A percentile compares a stretch with the other conserved stretches of the same genome.
Conservation (phyloP, 495 filamentous ascomycete genomes). For the Hypomontagnella submonticulosa region DNA sequence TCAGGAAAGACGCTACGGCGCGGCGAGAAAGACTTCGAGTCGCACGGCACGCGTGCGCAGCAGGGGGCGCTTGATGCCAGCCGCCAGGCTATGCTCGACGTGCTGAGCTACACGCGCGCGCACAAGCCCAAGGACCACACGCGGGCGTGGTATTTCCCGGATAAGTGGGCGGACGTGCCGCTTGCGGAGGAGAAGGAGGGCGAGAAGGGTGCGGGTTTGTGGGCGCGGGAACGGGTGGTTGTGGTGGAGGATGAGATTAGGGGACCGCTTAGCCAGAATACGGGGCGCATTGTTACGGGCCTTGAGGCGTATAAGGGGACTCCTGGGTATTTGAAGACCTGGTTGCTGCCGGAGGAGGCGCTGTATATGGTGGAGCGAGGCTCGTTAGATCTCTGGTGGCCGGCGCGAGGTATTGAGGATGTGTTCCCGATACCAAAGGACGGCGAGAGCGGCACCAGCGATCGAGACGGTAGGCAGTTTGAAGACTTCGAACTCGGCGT, state of each 20-base stretch:
- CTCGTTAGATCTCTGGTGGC: conserved; percentile 86
- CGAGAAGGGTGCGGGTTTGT: conserved; percentile 51
- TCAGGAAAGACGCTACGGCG: conserved; percentile 58
- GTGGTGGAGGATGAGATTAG: conserved; percentile 59
- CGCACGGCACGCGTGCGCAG: conserved; percentile 86
- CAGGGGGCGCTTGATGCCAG: conserved; percentile 78
- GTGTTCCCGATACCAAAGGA: conserved; percentile 48
- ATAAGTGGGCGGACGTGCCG: conserved; percentile 51
- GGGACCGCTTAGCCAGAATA: conserved; percentile 51
- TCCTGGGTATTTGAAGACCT: conserved; percentile 67
- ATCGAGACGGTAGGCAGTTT: conserved; percentile 33
- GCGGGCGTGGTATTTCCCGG: conserved; percentile 67
- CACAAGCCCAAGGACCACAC: conserved; percentile 67
- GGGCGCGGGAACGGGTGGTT: conserved; percentile 60
- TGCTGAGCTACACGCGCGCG: conserved; percentile 75
- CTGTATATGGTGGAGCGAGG: conserved; percentile 90
- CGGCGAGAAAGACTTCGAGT: conserved; percentile 97
- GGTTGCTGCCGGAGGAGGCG: conserved; percentile 92
- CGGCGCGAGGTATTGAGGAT: conserved; percentile 56
- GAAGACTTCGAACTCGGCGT: conserved; percentile 70
- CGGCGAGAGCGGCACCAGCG: conserved; percentile 28
- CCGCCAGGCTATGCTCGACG: conserved; percentile 90
- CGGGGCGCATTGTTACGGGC: conserved; percentile 58
- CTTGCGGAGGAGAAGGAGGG: conserved; percentile 35
- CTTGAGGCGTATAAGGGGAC: conserved; percentile 50